Evolutionary conservation across 331 rosid genomes (phyloP), one percentile per base, ranked within the genome.

Genomic region (Phaseolus coccineus): DNA sequence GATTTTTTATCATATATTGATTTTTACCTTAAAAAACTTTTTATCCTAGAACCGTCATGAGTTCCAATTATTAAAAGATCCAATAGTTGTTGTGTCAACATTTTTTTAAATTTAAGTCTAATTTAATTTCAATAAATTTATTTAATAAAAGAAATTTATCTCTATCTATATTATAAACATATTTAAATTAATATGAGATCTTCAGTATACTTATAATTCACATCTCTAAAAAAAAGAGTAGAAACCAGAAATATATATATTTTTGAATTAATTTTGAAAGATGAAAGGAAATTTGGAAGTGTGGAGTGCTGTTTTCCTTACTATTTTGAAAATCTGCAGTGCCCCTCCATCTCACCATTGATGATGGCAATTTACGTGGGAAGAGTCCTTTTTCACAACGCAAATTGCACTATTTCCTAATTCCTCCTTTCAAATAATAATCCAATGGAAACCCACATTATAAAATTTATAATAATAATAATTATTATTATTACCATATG

Each of bases 331-430:
- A 48, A 12, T 33, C 24, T 4, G 40, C 25, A 33, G 72, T 76
- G 52, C 37, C 50, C 1, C 51, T 63, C 71, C 33, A 3, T 28
- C 39, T 31, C 3, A 22, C 73, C 65, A 12, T 10, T 46, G 16
- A 22, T 51, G 40, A 33, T 65, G 42, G 31, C 52, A 64, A 62
- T 62, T 30, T 31, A 15, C 37, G 14, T 40, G 2, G 61, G 71
- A 76, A 76, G 46, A 10, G n/a, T 76, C 16, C 31, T 48, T 24
- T 64, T 22, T 22, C 33, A 50, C 73, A 63, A 63, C 52, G 33
- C 40, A 33, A 64, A 77, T 33, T 50, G 65, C 55, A 50, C 52
- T 61, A 3, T 5, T 62, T 76, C 6, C 27, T 12, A 59, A 7
- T 5, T 2, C 35, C 9, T n/a, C 24, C 0, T 61, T 59, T 44